Conservation (phyloP, 257 asterid genomes). For the Parsonsia alboflavescens region DNA sequence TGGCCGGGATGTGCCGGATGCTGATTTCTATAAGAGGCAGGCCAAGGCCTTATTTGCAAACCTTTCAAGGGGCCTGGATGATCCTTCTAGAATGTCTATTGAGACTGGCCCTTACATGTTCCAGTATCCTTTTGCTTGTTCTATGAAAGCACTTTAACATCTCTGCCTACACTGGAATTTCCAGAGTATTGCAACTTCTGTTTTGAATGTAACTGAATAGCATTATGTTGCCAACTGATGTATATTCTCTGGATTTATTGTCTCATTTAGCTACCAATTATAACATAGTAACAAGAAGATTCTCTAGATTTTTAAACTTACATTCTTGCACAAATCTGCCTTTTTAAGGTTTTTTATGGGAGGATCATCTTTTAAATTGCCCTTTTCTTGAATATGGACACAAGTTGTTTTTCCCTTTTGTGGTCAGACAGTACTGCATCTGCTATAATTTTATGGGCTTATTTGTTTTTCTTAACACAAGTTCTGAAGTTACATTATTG, state of each 20-base stretch:
- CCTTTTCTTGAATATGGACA: not conserved
- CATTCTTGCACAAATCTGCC: not conserved
- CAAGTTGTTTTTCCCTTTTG: not conserved
- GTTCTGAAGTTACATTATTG: conserved; percentile 67
- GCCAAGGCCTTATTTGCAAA: conserved; percentile 82
- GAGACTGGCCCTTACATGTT: conserved; percentile 88
- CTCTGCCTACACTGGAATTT: not conserved
- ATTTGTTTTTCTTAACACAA: conserved; percentile 43
- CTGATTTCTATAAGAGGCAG: conserved; percentile 84
- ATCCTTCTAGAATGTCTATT: conserved; percentile 89
- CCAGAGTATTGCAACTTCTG: not conserved
- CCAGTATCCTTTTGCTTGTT: conserved; percentile 67
- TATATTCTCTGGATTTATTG: not conserved
- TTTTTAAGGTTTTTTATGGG: not conserved
- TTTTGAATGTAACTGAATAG: not conserved
- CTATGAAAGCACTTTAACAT: not conserved
- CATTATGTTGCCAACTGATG: not conserved
- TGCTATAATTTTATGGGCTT: not conserved
- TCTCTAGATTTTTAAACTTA: not conserved
- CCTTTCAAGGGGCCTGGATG: conserved; percentile 77
- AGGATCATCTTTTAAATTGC: not conserved
- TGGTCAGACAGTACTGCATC: not conserved
- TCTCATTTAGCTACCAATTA: not conserved
- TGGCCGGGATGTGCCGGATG: conserved; percentile 79
- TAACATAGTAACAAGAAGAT: not conserved